Percentiles rank a stretch among this genome's conserved stretches.
Conservation (phyloP, 2,329 filamentous ascomycete genomes). For the Trichoderma arundinaceum region DNA sequence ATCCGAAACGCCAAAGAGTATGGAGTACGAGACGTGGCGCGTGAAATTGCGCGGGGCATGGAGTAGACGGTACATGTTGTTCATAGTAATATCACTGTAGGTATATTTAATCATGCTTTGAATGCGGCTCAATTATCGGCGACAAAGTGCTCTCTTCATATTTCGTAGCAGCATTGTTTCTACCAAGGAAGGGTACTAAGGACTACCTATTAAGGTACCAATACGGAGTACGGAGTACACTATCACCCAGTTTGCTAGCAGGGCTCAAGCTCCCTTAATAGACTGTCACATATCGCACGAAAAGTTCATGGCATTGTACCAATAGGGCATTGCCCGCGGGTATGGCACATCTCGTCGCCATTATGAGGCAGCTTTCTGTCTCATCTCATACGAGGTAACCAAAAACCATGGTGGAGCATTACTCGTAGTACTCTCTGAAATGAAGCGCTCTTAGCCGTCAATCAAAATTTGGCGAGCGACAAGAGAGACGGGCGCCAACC, state of each 20-base stretch:
- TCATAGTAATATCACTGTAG: not conserved
- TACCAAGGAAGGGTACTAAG: too few species aligned
- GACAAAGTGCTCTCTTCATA: not conserved
- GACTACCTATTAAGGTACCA: too few species aligned
- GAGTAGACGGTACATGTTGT: not conserved
- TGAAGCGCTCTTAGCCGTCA: not conserved
- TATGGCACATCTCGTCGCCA: too few species aligned
- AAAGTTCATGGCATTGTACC: too few species aligned
- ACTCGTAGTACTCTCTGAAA: not conserved
- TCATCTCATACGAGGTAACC: not conserved
- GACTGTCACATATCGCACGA: too few species aligned
- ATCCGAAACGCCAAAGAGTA: not conserved
- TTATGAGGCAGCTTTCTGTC: too few species aligned
- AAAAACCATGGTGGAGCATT: not conserved
- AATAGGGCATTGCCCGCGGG: too few species aligned
- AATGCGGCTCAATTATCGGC: not conserved
- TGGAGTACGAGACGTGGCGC: not conserved
- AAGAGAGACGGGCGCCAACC: constrained; percentile 1
- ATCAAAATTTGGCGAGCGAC: constrained; percentile 9
- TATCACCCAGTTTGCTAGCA: too few species aligned
- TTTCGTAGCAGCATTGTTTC: too few species aligned
- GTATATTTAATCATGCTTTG: not conserved
- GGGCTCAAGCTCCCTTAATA: too few species aligned
- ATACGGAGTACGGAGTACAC: too few species aligned
- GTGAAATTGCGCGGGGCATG: not conserved